These are phyloP conservation scores for Aspergillus sp. DNA, from an alignment of 2,329 filamentous ascomycete genomes.

Conservation along the genomic window DNA sequence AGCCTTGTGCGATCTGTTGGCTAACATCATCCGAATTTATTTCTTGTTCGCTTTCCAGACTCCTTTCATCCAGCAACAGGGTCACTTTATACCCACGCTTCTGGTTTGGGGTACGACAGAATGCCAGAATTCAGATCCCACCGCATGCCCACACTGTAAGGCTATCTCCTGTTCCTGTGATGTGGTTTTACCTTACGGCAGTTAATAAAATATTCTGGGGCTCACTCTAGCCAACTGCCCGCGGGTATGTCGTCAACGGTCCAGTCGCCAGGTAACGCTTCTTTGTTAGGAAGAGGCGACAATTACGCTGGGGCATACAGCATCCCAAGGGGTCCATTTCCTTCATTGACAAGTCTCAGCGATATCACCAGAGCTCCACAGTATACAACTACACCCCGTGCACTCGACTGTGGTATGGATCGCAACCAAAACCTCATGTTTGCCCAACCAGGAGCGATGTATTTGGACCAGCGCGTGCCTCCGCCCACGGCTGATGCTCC, in stretches of 20 bases:
- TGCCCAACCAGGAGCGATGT: conserved; percentile 23
- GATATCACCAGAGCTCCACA: conserved; percentile 35
- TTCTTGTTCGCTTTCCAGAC: conserved; percentile 29
- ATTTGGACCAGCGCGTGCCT: conserved; percentile 28
- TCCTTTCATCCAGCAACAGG: conserved; percentile 33
- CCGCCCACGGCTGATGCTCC: conserved; percentile 40
- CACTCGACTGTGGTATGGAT: conserved; percentile 33
- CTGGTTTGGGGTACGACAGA: conserved; percentile 36
- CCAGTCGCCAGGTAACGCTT: conserved; percentile 30
- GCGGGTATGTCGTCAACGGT: conserved; percentile 46
- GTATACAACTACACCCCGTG: conserved; percentile 34
- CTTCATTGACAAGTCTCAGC: conserved; percentile 31
- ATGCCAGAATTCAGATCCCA: conserved; percentile 38
- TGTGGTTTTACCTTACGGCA: not conserved
- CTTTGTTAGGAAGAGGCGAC: conserved; percentile 42
- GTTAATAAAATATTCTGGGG: conserved; percentile 17
- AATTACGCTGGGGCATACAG: conserved; percentile 35
- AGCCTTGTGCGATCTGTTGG: not conserved
- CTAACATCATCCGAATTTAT: conserved; percentile 1
- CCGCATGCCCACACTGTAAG: conserved; percentile 43
- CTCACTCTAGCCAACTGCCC: conserved; percentile 44
- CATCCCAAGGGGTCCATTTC: conserved; percentile 32
- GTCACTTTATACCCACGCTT: conserved; percentile 36
- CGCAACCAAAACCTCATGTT: conserved; percentile 31
- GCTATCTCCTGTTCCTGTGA: conserved; percentile 1